Evolutionary conservation across 2,329 filamentous ascomycete genomes (phyloP), one percentile per base, ranked within the genome.

Genomic region (Thielaviopsis euricoi): DNA sequence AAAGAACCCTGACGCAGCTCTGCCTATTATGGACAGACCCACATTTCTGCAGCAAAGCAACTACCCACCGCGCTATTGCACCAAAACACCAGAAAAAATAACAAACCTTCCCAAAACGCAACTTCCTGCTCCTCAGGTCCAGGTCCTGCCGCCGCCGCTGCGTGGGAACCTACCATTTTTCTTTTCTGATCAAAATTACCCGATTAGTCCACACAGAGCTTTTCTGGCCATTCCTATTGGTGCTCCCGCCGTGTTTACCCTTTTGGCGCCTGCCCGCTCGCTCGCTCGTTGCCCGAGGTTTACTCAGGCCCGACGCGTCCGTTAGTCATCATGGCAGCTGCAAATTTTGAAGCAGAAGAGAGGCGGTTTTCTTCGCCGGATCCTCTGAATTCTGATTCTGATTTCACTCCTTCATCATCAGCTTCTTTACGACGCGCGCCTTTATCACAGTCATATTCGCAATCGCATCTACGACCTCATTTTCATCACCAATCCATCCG

Each of bases 311-410:
- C 13, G 37, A 43, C 37, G 37, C 37, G 37, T 43, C 17, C 37
- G 13, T 43, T 43, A n/a, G 13, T 43, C 37, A 43, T 43, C 10
- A 53, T 53, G 50, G 53, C 53, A 15, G 51, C 51, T 48, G 52
- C 22, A 19, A 25, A 26, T 48, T 22, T 40, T 26, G 5, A 33
- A 33, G 22, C 25, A 19, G 37, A 56, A 6, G 49, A 33, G 37
- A 37, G 48, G 12, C 48, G 55, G n/a, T 19, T 58, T 25, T 60
- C 55, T 17, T 60, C 58, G 50, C 58, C 58, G 26, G 58, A 60
- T 33, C 58, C 58, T 50, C 58, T 60, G 6, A 58, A 60, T 55
- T 60, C 58, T 17, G 58, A 59, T 22, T 48, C 53, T 13, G 58
- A 56, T 21, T 52, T 53, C 40, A 33, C 46, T 19, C 57, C 33